A percentile compares a stretch with the other conserved stretches of the same genome.
Conservation (phyloP, 495 filamentous ascomycete genomes). For the Penicillium bovifimosum region DNA sequence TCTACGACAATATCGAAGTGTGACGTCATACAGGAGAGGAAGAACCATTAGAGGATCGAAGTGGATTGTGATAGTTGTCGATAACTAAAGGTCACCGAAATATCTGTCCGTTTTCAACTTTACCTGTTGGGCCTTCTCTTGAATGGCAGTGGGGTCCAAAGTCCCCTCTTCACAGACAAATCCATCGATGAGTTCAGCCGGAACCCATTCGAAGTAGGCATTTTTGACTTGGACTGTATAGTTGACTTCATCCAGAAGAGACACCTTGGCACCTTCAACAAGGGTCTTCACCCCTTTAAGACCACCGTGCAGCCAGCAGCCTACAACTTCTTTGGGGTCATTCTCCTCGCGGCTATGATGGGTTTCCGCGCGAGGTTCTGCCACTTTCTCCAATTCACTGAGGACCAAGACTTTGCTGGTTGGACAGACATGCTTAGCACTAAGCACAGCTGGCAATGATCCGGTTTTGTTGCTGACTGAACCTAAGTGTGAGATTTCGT, state of each 20-base stretch:
- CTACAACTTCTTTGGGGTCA: conserved; percentile 40
- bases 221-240: conserved; percentile 45
- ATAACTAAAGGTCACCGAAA: conserved; percentile 34
- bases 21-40: background rate
- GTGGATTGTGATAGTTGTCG: no score
- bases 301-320: conserved; percentile 35
- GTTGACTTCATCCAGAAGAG: background rate
- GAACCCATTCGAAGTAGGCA: conserved; percentile 63
- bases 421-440: conserved; percentile 41
- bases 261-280: conserved; percentile 7
- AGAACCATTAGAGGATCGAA: no score
- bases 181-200: conserved; percentile 44
- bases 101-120: conserved; percentile 24
- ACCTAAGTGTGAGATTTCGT: conserved; percentile 47
- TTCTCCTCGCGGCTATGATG: conserved; percentile 42
- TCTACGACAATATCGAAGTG: background rate
- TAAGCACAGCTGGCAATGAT: conserved; percentile 50
- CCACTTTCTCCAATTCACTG: conserved; percentile 57
- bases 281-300: conserved; percentile 23
- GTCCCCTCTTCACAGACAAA: conserved; percentile 53
- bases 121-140: conserved; percentile 23
- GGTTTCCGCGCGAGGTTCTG: conserved; percentile 34
- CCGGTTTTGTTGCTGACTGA: conserved; percentile 65
- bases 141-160: conserved; percentile 26
- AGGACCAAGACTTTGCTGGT: conserved; percentile 46